phyloP scores from a whole-genome alignment of 1,284 basidiomycete species.

The Cryptococcus sp. region DNA sequence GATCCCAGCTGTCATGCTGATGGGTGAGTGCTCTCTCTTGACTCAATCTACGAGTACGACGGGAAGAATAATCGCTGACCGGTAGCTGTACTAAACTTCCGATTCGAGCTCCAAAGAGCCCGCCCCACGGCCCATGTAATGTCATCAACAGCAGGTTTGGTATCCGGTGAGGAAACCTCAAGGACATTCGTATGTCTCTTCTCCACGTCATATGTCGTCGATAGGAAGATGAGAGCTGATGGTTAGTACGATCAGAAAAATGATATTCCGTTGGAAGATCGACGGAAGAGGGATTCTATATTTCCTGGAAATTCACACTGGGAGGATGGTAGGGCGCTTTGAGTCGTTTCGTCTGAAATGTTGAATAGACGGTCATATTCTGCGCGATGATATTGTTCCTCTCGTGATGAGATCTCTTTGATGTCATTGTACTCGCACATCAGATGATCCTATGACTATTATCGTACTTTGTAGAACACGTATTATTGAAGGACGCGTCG shows the following conservation, averaged over 20 bases:
- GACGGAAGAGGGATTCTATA: too few species aligned
- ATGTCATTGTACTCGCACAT: too few species aligned
- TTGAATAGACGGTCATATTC: too few species aligned
- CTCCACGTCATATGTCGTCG: neutral
- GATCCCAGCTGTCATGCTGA: neutral
- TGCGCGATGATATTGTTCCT: too few species aligned
- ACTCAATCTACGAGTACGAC: neutral
- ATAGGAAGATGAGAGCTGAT: neutral
- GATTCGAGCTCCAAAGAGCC: neutral
- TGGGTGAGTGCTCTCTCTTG: neutral
- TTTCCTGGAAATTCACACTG: too few species aligned
- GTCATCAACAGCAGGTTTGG: neutral
- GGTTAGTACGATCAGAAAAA: neutral
- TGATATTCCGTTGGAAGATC: neutral
- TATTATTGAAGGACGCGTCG: too few species aligned
- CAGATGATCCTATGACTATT: too few species aligned
- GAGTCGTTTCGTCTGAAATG: too few species aligned
- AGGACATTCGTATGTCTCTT: neutral
- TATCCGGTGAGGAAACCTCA: neutral
- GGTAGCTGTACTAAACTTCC: neutral
- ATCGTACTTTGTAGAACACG: too few species aligned
- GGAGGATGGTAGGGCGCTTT: too few species aligned
- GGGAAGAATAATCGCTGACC: neutral
- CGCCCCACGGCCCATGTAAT: neutral
- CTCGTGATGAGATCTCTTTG: too few species aligned